These are phyloP conservation scores for Teunomyces stri DNA, from an alignment of 805 yeast genomes.

Conservation along the genomic window DNA sequence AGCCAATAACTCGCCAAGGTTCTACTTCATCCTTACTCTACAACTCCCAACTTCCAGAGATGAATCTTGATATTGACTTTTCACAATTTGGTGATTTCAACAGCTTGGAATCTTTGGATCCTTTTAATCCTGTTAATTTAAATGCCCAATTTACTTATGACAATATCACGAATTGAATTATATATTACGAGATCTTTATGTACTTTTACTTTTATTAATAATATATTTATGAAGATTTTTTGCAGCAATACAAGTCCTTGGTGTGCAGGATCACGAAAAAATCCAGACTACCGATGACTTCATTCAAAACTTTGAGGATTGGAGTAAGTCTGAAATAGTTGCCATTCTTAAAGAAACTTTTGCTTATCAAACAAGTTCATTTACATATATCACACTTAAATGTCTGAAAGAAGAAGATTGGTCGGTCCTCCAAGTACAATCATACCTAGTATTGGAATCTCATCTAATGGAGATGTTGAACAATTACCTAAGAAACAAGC, in stretches of 20 bases:
- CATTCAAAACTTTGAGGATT: background rate
- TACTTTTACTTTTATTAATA: background rate
- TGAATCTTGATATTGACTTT: constrained; percentile 20
- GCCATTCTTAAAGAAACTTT: background rate
- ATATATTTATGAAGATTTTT: background rate
- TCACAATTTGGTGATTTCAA: constrained; percentile 16
- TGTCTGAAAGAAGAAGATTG: constrained; percentile 77
- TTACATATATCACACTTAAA: background rate
- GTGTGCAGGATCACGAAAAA: background rate
- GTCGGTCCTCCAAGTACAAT: constrained; percentile 74
- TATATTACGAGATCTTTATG: background rate
- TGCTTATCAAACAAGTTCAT: background rate
- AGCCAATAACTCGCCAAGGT: background rate
- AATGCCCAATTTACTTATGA: background rate
- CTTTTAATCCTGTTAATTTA: constrained; percentile 14
- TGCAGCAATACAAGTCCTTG: background rate
- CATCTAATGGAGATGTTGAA: constrained; percentile 9
- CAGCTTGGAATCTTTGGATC: constrained; percentile 24
- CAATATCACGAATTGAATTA: background rate
- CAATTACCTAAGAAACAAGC: background rate
- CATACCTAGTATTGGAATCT: constrained; percentile 22
- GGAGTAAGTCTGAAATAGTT: background rate
- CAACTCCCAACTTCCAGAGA: constrained; percentile 5
- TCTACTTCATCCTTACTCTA: background rate
- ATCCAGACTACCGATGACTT: background rate